phyloP scores from a whole-genome alignment of 1,139 yeast species.

The Candida neerlandica region DNA sequence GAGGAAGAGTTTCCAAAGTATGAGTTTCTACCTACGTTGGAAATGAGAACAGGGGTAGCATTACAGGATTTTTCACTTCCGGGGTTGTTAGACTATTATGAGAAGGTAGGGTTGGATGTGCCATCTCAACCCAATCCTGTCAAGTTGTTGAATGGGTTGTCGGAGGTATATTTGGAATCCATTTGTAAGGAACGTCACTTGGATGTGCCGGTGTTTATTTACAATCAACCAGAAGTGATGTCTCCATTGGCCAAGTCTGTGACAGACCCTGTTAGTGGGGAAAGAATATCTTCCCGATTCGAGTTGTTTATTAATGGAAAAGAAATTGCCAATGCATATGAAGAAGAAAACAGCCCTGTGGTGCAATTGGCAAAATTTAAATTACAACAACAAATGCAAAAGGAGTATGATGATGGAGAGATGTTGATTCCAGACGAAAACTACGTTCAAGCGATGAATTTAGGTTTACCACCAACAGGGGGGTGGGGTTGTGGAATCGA shows the following conservation, averaged over 20 bases:
- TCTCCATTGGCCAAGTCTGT: constrained; percentile 86
- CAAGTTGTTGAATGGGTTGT: constrained; percentile 66
- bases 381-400: constrained; percentile 53
- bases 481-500: constrained; percentile 98
- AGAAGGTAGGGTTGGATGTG: constrained; percentile 26
- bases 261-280: constrained; percentile 25
- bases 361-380: constrained; percentile 64
- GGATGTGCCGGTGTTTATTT: constrained; percentile 66
- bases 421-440: constrained; percentile 70
- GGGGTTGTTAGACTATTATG: constrained; percentile 41
- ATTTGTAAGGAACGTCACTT: constrained; percentile 30
- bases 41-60: constrained; percentile 41
- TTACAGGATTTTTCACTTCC: constrained; percentile 47
- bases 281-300: constrained; percentile 66
- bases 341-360: constrained; percentile 89
- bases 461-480: constrained; percentile 96
- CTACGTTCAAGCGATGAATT: constrained; percentile 77
- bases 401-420: constrained; percentile 58
- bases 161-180: constrained; percentile 68
- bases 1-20: constrained; percentile 34
- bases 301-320: constrained; percentile 80
- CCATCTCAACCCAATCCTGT: constrained; percentile 54
- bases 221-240: constrained; percentile 80
- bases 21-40: constrained; percentile 65
- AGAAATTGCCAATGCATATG: constrained; percentile 93